Conservation (phyloP, 495 filamentous ascomycete species). For the Clavariopsis aquatica region DNA sequence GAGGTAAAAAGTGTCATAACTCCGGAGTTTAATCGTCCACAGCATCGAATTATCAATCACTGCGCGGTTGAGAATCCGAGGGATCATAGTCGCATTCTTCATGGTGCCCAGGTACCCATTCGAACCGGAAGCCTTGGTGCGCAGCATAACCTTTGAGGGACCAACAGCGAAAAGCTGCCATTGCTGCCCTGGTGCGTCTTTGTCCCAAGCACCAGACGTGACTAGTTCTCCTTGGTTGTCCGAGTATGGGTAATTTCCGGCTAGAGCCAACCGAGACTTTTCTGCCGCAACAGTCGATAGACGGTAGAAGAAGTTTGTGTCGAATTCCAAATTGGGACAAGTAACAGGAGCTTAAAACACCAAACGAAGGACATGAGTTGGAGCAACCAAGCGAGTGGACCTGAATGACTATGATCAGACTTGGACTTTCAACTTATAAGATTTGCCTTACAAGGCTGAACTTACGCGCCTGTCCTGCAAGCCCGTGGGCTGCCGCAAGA, state of each 20-base stretch:
- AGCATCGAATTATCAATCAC: background rate
- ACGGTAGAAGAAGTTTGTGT: background rate
- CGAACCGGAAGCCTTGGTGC: slow-evolving; percentile 11
- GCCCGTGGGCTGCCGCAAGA: background rate
- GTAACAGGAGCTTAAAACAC: background rate
- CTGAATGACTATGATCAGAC: background rate
- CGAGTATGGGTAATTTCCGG: background rate
- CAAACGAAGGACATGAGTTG: slow-evolving; percentile 6
- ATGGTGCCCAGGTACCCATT: slow-evolving; percentile 3
- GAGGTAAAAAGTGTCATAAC: slow-evolving; percentile 11
- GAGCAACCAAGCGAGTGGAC: background rate
- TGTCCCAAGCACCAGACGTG: background rate
- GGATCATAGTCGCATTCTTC: background rate
- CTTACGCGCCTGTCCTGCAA: background rate
- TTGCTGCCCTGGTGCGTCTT: slow-evolving; percentile 4
- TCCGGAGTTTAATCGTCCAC: slow-evolving; percentile 7
- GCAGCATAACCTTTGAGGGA: background rate
- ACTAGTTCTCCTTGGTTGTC: background rate
- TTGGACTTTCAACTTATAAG: background rate
- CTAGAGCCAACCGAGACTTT: slow-evolving; percentile 2
- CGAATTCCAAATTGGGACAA: slow-evolving; percentile 3
- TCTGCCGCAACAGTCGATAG: slow-evolving; percentile 8
- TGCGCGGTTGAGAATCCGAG: background rate
- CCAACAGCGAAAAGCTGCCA: slow-evolving; percentile 15
- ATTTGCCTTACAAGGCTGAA: background rate